Evolutionary conservation across 805 yeast species (phyloP), one percentile per base, ranked within the genome.

Genomic region (Tetrapisispora pingtungensis): DNA sequence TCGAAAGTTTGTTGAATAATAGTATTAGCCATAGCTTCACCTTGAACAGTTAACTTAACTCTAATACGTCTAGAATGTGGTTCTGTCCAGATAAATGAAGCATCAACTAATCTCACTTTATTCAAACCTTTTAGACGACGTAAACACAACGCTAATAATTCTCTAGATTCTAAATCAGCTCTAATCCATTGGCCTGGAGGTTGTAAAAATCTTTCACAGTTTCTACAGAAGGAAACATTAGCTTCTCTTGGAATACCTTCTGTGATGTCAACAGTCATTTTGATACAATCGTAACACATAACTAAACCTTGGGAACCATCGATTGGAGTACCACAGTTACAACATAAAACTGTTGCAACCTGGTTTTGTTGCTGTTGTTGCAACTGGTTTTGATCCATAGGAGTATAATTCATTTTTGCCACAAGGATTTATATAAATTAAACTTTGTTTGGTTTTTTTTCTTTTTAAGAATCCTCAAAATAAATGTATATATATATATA

Each of bases 241-340:
- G 95, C 90, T 63, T 93, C 97, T 65, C 97, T 77, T 42, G 97
- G 97, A 44, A 84, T 81, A 38, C 95, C 96, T 53, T 82, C 87
- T 1, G 98, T 88, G 55, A 93, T 87, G 64, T 90, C 97, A 47
- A 87, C 93, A 2, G 87, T 87, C 59, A 90, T 70, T 65, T 87
- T 86, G 62, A 93, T 85, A 78, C 99, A 93, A 67, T 93, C 97
- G 72, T 85, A 81, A 70, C 98, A 93, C 95, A 90, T 87, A 24
- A 88, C 95, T 46, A 89, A 69, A 13, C 96, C 96, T 22, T 78
- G 69, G 20, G 97, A 86, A 36, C 97, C 97, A 62, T 93, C 97
- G 77, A 93, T 86, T 36, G 97, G 97, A 45, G 84, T 86, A 68
- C 97, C 97, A 81, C 98, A 93, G 81, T 86, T 87, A 68, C 95